Conservation (phyloP, 306 rosid species). For the Dalbergia cultrata region DNA sequence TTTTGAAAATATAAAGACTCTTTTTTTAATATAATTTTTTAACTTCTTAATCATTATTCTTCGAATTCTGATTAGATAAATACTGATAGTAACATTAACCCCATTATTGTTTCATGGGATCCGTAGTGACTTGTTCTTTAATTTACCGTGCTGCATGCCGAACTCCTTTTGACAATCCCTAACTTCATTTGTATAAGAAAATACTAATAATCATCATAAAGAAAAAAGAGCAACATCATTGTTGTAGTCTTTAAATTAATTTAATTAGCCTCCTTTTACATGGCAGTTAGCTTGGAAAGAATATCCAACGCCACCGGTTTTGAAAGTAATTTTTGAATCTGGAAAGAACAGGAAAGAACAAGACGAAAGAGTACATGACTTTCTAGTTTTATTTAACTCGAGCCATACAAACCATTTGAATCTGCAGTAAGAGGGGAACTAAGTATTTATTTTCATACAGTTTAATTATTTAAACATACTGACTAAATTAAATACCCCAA, state of each 20-base stretch:
- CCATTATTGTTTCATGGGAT: neutral
- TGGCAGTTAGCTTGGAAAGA: slow-evolving; percentile 44
- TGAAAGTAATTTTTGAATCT: slow-evolving; percentile 36
- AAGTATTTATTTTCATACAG: neutral
- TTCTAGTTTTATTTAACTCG: slow-evolving; percentile 10
- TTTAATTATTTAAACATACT: too few relatives aligned
- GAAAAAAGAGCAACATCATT: neutral
- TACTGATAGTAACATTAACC: neutral
- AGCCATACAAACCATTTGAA: slow-evolving; percentile 26
- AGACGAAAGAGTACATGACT: neutral
- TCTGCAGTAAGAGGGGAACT: neutral
- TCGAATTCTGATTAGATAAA: too few relatives aligned
- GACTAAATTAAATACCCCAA: too few relatives aligned
- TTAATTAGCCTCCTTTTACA: slow-evolving; percentile 14
- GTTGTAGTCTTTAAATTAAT: slow-evolving; percentile 41
- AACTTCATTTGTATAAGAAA: neutral
- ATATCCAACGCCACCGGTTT: slow-evolving; percentile 51
- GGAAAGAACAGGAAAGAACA: slow-evolving; percentile 13
- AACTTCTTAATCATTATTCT: too few relatives aligned
- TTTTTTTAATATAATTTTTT: too few relatives aligned
- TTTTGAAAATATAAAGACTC: too few relatives aligned
- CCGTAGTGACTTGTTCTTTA: neutral
- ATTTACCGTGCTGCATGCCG: slow-evolving; percentile 23
- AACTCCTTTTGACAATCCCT: slow-evolving; percentile 48
- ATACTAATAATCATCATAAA: neutral